Evolutionary conservation across 345 rosid species (phyloP), one percentile per base, ranked within the genome.

Genomic region (Eucalyptus victrix): DNA sequence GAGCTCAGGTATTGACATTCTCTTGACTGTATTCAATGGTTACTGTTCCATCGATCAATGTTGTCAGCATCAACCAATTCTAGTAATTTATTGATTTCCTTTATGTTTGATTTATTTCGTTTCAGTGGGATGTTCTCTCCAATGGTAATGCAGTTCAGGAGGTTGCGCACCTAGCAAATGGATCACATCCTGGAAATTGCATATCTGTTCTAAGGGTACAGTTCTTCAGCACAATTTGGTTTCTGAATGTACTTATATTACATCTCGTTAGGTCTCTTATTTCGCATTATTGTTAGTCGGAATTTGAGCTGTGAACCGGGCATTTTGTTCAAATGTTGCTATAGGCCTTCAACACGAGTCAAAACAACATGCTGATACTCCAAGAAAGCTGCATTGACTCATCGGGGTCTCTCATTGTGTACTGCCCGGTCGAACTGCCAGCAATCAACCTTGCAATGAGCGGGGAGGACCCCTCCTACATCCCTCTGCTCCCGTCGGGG

Each of bases 41-140:
- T 76, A 76, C 28, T 40, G 47, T 76, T 76, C 85, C 85, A 76
- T 76, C 28, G 6, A 76, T 76, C 30, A 4, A 40, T 40, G 47
- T 40, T 76, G 47, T 76, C 47, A 76, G 85, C 17, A n/a, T 54
- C 87, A 47, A 87, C 87, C 90, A 60, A 49, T 42, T 44, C 42
- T 60, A 13, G 80, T 45, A 49, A 65, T 51, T 28, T 62, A 24
- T 45, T 30, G 40, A 30, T 86, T 30, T 86, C 12, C 49, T n/a
- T 58, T 83, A 14, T 28, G 26, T 80, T 10, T 21, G 24, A 72
- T 11, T 49, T 86, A 30, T 89, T 24, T 87, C 54, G 62, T 51
- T 89, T 30, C 86, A 97, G 99, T 98, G 99, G 99, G 99, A 98
- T 90, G 98, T 96, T 92, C 98, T 98, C 90, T 97, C 99, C 44